Evolutionary conservation across 805 yeast genomes (phyloP).

Genomic region (Wickerhamiella siamensis): DNA sequence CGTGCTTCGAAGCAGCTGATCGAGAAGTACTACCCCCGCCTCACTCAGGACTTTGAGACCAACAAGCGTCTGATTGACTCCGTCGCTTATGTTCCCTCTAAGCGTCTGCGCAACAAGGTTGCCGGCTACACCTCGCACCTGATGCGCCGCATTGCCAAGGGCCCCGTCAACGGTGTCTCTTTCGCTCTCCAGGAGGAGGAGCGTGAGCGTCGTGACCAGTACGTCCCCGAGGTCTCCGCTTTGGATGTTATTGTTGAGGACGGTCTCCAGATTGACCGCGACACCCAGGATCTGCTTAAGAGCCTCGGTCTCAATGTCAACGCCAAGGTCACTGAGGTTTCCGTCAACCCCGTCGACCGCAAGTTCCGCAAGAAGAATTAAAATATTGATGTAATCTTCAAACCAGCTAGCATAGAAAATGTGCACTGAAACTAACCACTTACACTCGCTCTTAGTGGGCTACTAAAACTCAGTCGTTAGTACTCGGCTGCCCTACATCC

Average conservation of each 20-base stretch:
- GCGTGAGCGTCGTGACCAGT: slow-evolving; percentile 99
- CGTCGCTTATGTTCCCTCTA: slow-evolving; percentile 97
- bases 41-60: slow-evolving; percentile 98
- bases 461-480: too few species aligned
- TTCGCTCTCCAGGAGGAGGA: slow-evolving; percentile 99
- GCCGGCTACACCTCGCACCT: slow-evolving; percentile 99
- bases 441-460: too few species aligned
- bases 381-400: slow-evolving; percentile 11
- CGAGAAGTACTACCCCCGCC: slow-evolving; percentile 99
- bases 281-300: slow-evolving; percentile 90
- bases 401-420: not conserved
- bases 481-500: too few species aligned
- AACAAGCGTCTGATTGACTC: slow-evolving; percentile 98
- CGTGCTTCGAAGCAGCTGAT: slow-evolving; percentile 99
- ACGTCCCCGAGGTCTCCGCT: slow-evolving; percentile 99
- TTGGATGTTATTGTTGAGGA: slow-evolving; percentile 93
- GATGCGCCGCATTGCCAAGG: slow-evolving; percentile 99
- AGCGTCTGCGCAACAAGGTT: slow-evolving; percentile 99
- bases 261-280: slow-evolving; percentile 92
- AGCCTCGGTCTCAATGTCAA: slow-evolving; percentile 48
- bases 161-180: slow-evolving; percentile 99
- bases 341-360: slow-evolving; percentile 17
- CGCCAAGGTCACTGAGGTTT: slow-evolving; percentile 44
- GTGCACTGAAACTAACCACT: not conserved
- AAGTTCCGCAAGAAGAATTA: slow-evolving; percentile 23